Evolutionary conservation across 2,329 filamentous ascomycete species (phyloP).

Genomic region (Fusarium citri): DNA sequence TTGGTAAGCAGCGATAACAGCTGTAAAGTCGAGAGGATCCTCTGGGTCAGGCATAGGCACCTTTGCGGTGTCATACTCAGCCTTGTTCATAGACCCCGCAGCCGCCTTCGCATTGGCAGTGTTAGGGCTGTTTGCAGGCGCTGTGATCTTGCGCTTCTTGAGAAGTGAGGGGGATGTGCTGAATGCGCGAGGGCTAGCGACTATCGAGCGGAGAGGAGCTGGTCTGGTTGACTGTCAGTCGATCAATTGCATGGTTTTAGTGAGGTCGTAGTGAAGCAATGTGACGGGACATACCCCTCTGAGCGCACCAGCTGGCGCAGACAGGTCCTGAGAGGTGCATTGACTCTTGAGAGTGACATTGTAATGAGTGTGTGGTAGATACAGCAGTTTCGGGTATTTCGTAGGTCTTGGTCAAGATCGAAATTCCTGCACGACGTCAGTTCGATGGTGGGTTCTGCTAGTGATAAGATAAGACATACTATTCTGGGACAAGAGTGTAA

Average conservation of each 20-base stretch:
- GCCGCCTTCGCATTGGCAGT: conserved; percentile 30
- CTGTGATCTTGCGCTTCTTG: conserved; percentile 56
- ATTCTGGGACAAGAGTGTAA: neutral
- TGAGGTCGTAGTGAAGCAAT: neutral
- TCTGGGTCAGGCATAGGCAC: conserved; percentile 51
- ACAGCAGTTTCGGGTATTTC: neutral
- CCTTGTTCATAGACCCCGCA: conserved; percentile 32
- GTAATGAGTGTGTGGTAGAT: conserved; percentile 5
- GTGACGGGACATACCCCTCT: conserved; percentile 37
- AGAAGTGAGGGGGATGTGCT: conserved; percentile 45
- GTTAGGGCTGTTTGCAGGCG: conserved; percentile 48
- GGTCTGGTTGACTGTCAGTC: conserved; percentile 31
- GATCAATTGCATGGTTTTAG: conserved; percentile 12
- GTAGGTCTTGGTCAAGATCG: conserved; percentile 5
- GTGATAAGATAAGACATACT: conserved; percentile 46
- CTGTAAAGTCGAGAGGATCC: conserved; percentile 62
- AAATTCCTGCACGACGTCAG: conserved; percentile 46
- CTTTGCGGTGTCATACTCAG: conserved; percentile 38
- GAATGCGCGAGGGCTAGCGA: conserved; percentile 45
- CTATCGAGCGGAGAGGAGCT: conserved; percentile 31
- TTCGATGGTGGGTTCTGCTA: conserved; percentile 17
- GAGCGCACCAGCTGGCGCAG: conserved; percentile 41
- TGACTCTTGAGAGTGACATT: conserved; percentile 43
- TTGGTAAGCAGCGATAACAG: conserved; percentile 59
- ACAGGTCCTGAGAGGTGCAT: conserved; percentile 38